Conservation (phyloP, 305 asterid genomes). For the Fraxinus greggii region DNA sequence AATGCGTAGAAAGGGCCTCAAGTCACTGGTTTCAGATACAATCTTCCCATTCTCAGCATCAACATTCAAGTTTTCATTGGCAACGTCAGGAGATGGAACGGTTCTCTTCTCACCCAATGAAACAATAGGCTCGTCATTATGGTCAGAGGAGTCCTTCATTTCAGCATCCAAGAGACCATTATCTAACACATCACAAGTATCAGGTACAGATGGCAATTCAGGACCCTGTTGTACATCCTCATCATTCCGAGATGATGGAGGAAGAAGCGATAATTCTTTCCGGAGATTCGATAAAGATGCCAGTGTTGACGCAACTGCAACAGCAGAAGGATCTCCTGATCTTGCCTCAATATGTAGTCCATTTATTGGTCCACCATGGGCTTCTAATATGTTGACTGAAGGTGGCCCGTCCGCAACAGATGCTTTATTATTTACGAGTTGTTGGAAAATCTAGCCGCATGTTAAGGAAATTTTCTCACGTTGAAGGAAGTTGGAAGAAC, state of each 20-base stretch:
- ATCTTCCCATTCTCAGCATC: slow-evolving; percentile 51
- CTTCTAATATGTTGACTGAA: slow-evolving; percentile 65
- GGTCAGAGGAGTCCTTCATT: slow-evolving; percentile 62
- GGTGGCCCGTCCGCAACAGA: slow-evolving; percentile 51
- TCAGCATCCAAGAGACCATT: slow-evolving; percentile 46
- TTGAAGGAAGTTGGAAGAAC: slow-evolving; percentile 9
- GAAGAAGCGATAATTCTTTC: slow-evolving; percentile 58
- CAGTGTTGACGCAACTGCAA: slow-evolving; percentile 67
- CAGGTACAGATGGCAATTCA: slow-evolving; percentile 54
- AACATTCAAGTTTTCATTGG: slow-evolving; percentile 43
- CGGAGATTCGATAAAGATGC: slow-evolving; percentile 63
- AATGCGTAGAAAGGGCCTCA: slow-evolving; percentile 52
- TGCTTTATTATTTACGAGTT: slow-evolving; percentile 39
- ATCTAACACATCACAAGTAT: slow-evolving; percentile 56
- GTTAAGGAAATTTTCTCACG: slow-evolving; percentile 47
- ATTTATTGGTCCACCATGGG: slow-evolving; percentile 63
- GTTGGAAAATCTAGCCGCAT: slow-evolving; percentile 68
- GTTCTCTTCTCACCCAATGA: slow-evolving; percentile 44
- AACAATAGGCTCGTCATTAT: slow-evolving; percentile 36
- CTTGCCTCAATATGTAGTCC: slow-evolving; percentile 72
- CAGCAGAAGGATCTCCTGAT: slow-evolving; percentile 70
- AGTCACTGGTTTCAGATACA: slow-evolving; percentile 41
- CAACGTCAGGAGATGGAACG: slow-evolving; percentile 43
- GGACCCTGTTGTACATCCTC: slow-evolving; percentile 48
- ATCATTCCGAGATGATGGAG: slow-evolving; percentile 57